Conservation (phyloP, 2,329 filamentous ascomycete genomes). For the Diaporthe longicolla region DNA sequence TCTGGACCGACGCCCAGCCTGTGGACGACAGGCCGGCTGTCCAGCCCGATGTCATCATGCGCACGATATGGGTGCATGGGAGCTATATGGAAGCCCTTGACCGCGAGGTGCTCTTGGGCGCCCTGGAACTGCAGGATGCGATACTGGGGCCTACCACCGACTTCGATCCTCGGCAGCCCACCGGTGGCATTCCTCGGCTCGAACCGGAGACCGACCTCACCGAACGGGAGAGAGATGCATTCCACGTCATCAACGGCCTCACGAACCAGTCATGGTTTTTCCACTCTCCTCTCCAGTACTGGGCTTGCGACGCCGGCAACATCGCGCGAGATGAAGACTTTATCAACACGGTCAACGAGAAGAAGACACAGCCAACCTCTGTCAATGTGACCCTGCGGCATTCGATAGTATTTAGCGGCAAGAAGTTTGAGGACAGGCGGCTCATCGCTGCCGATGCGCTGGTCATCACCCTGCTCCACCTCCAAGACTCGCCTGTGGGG, state of each 20-base stretch:
- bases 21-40: constrained; percentile 65
- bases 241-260: constrained; percentile 72
- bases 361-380: constrained; percentile 72
- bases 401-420: constrained; percentile 87
- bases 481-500: constrained; percentile 74
- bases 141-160: constrained; percentile 73
- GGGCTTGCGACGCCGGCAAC: constrained; percentile 74
- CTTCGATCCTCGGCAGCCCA: constrained; percentile 64
- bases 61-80: constrained; percentile 85
- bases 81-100: constrained; percentile 84
- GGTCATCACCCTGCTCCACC: constrained; percentile 82
- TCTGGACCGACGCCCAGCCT: constrained; percentile 82
- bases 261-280: constrained; percentile 80
- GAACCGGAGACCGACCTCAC: constrained; percentile 56
- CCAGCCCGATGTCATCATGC: constrained; percentile 81
- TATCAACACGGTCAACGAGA: constrained; percentile 77
- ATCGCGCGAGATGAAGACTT: constrained; percentile 75
- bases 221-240: constrained; percentile 63
- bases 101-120: constrained; percentile 73
- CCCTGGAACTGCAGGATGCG: constrained; percentile 78
- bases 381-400: constrained; percentile 82
- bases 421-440: constrained; percentile 76
- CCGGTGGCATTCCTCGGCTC: constrained; percentile 48
- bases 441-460: constrained; percentile 82
- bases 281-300: constrained; percentile 87